Evolutionary conservation across 2,329 filamentous ascomycete genomes (phyloP).

Genomic region (Alternaria gaisen): DNA sequence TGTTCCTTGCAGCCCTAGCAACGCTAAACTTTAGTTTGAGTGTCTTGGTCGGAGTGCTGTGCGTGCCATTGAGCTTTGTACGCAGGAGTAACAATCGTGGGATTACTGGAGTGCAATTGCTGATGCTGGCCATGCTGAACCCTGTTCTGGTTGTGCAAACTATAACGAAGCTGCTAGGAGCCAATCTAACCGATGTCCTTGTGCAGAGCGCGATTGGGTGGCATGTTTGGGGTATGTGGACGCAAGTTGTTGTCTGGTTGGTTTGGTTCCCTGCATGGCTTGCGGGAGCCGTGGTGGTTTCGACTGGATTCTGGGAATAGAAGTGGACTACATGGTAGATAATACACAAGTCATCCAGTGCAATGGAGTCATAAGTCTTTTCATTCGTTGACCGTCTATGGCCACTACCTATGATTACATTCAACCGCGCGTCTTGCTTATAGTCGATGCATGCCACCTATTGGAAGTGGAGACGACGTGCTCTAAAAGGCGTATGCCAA

Average conservation of each 20-base stretch:
- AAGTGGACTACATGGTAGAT: neutral
- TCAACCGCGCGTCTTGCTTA: constrained; percentile 13
- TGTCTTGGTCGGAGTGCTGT: constrained; percentile 82
- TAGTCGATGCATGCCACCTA: constrained; percentile 12
- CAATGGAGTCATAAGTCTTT: constrained; percentile 17
- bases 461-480: constrained; percentile 4
- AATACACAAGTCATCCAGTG: neutral
- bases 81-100: constrained; percentile 35
- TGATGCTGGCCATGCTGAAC: constrained; percentile 41
- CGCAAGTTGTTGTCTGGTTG: constrained; percentile 88
- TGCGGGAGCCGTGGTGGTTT: constrained; percentile 57
- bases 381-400: constrained; percentile 24
- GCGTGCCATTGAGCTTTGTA: constrained; percentile 81
- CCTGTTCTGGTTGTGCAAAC: constrained; percentile 44
- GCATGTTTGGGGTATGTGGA: constrained; percentile 90
- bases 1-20: constrained; percentile 89
- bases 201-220: constrained; percentile 83
- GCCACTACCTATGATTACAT: constrained; percentile 33
- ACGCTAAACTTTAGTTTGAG: constrained; percentile 95
- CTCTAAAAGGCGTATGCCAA: neutral
- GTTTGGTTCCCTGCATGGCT: constrained; percentile 97
- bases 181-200: constrained; percentile 65
- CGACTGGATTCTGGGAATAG: constrained; percentile 30
- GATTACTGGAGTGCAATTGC: constrained; percentile 22
- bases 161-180: constrained; percentile 34